Percentiles rank a stretch among this genome's conserved stretches.
Conservation (phyloP, 768 basidiomycete genomes). For the Boletus coccyginus region DNA sequence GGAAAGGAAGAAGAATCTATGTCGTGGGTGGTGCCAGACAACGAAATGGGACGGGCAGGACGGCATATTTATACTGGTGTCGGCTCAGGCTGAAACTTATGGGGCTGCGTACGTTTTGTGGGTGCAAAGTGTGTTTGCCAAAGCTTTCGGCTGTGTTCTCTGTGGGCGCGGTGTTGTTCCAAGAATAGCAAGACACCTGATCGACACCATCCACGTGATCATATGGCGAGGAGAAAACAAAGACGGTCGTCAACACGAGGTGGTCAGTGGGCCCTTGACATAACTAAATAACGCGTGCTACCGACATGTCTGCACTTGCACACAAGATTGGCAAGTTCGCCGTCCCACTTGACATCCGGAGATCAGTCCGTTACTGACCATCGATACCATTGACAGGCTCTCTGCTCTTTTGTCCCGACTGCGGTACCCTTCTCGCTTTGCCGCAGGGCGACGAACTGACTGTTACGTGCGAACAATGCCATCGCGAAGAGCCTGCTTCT, state of each 20-base stretch:
- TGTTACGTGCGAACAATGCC: slow-evolving; percentile 90
- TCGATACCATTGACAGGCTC: slow-evolving; percentile 54
- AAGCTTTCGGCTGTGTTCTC: background rate
- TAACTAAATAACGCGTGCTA: background rate
- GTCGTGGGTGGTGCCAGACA: slow-evolving; percentile 16
- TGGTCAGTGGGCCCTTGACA: slow-evolving; percentile 12
- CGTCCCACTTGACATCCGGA: background rate
- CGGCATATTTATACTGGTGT: slow-evolving; percentile 17
- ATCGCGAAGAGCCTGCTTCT: slow-evolving; percentile 78
- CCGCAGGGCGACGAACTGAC: slow-evolving; percentile 70
- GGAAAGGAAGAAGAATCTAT: background rate
- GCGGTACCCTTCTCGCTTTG: slow-evolving; percentile 84
- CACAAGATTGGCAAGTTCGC: slow-evolving; percentile 46
- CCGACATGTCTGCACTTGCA: slow-evolving; percentile 31
- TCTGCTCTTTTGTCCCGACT: slow-evolving; percentile 90
- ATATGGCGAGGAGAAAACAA: slow-evolving; percentile 6
- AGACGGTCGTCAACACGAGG: slow-evolving; percentile 7
- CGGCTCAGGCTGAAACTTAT: background rate
- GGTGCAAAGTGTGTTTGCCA: background rate
- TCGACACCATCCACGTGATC: slow-evolving; percentile 22
- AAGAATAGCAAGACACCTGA: slow-evolving; percentile 5
- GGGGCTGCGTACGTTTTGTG: slow-evolving; percentile 12
- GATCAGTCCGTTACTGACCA: background rate
- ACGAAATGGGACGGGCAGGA: background rate
- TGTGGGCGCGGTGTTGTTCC: slow-evolving; percentile 26